Evolutionary conservation across 345 rosid genomes (phyloP), one percentile per base, ranked within the genome.

Genomic region (Eucalyptus leucophloia): DNA sequence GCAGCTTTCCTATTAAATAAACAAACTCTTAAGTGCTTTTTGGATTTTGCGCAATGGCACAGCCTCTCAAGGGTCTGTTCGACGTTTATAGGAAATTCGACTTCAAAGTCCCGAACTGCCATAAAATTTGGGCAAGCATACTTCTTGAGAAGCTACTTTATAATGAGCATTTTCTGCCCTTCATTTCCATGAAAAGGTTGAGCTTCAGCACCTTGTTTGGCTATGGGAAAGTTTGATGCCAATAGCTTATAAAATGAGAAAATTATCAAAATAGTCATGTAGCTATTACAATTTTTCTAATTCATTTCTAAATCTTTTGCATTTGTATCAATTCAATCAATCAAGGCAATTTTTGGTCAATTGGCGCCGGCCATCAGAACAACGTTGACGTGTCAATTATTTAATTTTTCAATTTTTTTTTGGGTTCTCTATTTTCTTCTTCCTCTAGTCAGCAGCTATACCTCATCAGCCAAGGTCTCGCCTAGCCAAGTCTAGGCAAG

Each of bases 361-460:
- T 18, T 1, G 0, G 2, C 9, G 0, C 0, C 0, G 0, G 9
- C 9, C 9, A 51, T 18, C 9, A 0, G 2, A 53, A 4, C 58
- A 19, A 21, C 11, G 0, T 8, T 0, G 2, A 19, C 11, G 5
- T 21, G 58, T 21, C 26, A 19, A 53, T 19, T 53, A 5, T 53
- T 53, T 53, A 19, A 19, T 7, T 53, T 7, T 18, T n/a, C n/a
- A n/a, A n/a, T n/a, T n/a, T 50, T 2, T 3, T 7, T 7, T 51
- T 18, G 1, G 8, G 3, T 50, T 51, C 7, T 17, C 23, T 53
- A 53, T 53, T 53, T 53, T 19, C 5, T 53, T 53, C 2, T 53
- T 53, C 24, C 24, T 53, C 26, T 8, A 1, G 4, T 11, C 0
- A 19, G 4, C 4, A 2, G 11, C 58, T 53, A 21, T 2, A 53